Percentiles rank a stretch among this genome's conserved stretches.
These are phyloP conservation scores for Juglanconis oblonga DNA, from an alignment of 2,329 filamentous ascomycete genomes.

Conservation along the genomic window DNA sequence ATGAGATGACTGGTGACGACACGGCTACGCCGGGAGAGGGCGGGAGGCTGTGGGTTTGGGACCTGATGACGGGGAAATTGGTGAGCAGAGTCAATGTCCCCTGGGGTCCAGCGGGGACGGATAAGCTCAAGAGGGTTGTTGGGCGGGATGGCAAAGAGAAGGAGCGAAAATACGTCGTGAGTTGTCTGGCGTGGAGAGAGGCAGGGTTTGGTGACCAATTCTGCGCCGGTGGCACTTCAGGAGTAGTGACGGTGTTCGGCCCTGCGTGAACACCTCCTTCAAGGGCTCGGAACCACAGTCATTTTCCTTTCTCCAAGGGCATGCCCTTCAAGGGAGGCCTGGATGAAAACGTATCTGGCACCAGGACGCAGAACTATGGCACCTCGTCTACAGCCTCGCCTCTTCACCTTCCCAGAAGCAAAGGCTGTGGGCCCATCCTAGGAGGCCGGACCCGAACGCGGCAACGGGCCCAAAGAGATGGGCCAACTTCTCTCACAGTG, in stretches of 20 bases:
- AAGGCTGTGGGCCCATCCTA: too few species aligned
- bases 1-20: slow-evolving; percentile 54
- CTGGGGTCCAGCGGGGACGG: slow-evolving; percentile 51
- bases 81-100: slow-evolving; percentile 59
- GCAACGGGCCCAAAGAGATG: too few species aligned
- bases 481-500: too few species aligned
- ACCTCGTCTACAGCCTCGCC: too few species aligned
- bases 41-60: slow-evolving; percentile 76
- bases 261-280: slow-evolving; percentile 3
- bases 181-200: slow-evolving; percentile 62
- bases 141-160: slow-evolving; percentile 61
- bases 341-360: too few species aligned
- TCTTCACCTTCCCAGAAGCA: too few species aligned
- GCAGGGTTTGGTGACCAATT: slow-evolving; percentile 62
- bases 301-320: not conserved
- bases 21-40: slow-evolving; percentile 29
- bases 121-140: slow-evolving; percentile 49
- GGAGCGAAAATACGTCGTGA: slow-evolving; percentile 57
- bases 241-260: slow-evolving; percentile 63
- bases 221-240: slow-evolving; percentile 63
- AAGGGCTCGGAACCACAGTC: not conserved
- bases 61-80: slow-evolving; percentile 71
- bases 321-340: not conserved
- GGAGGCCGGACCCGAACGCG: too few species aligned
- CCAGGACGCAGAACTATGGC: too few species aligned